These are phyloP conservation scores for Vinca minor DNA, from an alignment of 257 asterid genomes.

Conservation along the genomic window DNA sequence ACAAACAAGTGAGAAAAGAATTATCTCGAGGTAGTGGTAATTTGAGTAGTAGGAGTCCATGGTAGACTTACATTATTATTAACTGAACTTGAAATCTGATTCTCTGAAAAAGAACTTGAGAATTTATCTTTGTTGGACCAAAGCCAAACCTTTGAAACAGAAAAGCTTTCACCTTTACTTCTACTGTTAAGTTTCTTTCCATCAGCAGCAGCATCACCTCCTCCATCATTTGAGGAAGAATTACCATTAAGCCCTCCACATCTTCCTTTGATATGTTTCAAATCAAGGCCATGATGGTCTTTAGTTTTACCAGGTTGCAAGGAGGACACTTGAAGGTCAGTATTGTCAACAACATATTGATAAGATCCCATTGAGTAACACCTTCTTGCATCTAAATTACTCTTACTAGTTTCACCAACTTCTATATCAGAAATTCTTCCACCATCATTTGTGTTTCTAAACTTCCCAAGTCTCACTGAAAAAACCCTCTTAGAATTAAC, in stretches of 20 bases:
- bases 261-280: conserved; percentile 24
- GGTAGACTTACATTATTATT: conserved; percentile 41
- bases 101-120: conserved; percentile 28
- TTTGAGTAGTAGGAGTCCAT: conserved; percentile 22
- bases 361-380: conserved; percentile 95
- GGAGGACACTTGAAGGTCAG: conserved; percentile 75
- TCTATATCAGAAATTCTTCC: conserved; percentile 35
- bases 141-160: conserved; percentile 91
- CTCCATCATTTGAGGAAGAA: conserved; percentile 47
- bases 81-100: conserved; percentile 34
- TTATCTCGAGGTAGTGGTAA: conserved; percentile 8
- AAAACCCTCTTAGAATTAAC: conserved; percentile 62
- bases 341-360: conserved; percentile 83
- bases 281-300: conserved; percentile 20
- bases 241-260: conserved; percentile 46
- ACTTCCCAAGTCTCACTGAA: conserved; percentile 83
- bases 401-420: conserved; percentile 66
- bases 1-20: conserved; percentile 3
- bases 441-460: conserved; percentile 29
- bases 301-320: conserved; percentile 32
- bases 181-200: conserved; percentile 65
- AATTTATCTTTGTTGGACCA: conserved; percentile 87
- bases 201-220: too few species aligned
- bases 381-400: conserved; percentile 73
- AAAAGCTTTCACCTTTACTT: conserved; percentile 89